Evolutionary conservation across 140 eudicot species (phyloP).

Genomic region (Stevia rebaudiana): DNA sequence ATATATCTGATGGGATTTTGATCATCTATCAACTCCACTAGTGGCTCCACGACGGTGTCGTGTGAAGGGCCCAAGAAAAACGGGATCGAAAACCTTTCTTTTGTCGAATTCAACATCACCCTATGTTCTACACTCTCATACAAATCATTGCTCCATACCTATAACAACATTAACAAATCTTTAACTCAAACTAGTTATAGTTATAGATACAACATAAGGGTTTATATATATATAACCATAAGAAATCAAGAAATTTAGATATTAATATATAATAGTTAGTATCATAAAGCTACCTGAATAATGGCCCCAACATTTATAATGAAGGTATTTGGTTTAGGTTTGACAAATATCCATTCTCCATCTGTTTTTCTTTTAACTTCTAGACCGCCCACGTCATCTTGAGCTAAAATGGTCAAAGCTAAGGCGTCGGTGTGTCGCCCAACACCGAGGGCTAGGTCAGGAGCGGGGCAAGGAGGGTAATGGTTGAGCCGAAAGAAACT

Average conservation of each 20-base stretch:
- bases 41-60: slow-evolving; percentile 45
- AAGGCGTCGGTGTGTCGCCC: slow-evolving; percentile 67
- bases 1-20: slow-evolving; percentile 39
- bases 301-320: slow-evolving; percentile 70
- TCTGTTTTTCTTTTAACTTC: slow-evolving; percentile 59
- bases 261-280: too few species aligned
- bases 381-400: slow-evolving; percentile 65
- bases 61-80: slow-evolving; percentile 47
- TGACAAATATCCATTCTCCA: slow-evolving; percentile 66
- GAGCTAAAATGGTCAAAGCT: slow-evolving; percentile 58
- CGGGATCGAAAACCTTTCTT: slow-evolving; percentile 56
- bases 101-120: slow-evolving; percentile 41
- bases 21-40: slow-evolving; percentile 36
- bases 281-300: slow-evolving; percentile 67
- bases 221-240: too few species aligned
- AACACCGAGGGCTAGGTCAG: slow-evolving; percentile 62
- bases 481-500: slow-evolving; percentile 51
- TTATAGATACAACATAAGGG: too few species aligned
- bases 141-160: slow-evolving; percentile 53
- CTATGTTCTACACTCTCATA: slow-evolving; percentile 69
- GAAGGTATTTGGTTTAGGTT: slow-evolving; percentile 52
- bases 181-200: too few species aligned
- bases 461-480: slow-evolving; percentile 59
- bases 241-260: too few species aligned
- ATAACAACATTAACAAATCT: background rate